A percentile compares a stretch with the other conserved stretches of the same genome.
phyloP scores from a whole-genome alignment of 2,329 filamentous ascomycete genomes.

The Xylariaceae sp. region DNA sequence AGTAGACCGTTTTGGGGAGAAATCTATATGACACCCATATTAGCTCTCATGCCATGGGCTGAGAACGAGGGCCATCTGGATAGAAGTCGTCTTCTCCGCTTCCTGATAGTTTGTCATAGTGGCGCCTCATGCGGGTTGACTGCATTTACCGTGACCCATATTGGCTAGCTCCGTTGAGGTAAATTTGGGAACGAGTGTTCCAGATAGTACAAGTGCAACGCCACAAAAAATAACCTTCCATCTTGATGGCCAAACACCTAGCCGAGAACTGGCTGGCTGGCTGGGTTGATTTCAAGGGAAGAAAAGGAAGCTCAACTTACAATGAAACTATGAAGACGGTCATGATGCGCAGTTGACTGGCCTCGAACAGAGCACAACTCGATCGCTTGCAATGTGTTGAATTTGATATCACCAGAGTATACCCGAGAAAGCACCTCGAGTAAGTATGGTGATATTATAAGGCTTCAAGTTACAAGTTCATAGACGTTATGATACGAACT shows the following conservation, averaged over 20 bases:
- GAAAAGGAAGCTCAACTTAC: constrained; percentile 37
- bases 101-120: background rate
- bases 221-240: background rate
- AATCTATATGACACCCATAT: constrained; percentile 60
- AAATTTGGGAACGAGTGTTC: background rate
- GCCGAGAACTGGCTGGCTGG: background rate
- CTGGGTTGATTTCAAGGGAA: too few species aligned
- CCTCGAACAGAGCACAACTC: background rate
- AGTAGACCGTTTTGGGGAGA: constrained; percentile 89
- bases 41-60: background rate
- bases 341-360: constrained; percentile 41
- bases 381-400: background rate
- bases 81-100: background rate
- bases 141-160: background rate
- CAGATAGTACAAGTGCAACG: background rate
- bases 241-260: background rate
- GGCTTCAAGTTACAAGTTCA: background rate
- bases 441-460: background rate
- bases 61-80: background rate
- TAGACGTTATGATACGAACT: background rate
- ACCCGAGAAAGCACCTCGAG: background rate
- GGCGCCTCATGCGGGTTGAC: constrained; percentile 7
- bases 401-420: background rate
- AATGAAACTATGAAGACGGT: constrained; percentile 56
- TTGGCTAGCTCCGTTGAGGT: background rate